These are phyloP conservation scores for Lagerstroemia speciosa DNA, from an alignment of 345 rosid species.

Conservation along the genomic window DNA sequence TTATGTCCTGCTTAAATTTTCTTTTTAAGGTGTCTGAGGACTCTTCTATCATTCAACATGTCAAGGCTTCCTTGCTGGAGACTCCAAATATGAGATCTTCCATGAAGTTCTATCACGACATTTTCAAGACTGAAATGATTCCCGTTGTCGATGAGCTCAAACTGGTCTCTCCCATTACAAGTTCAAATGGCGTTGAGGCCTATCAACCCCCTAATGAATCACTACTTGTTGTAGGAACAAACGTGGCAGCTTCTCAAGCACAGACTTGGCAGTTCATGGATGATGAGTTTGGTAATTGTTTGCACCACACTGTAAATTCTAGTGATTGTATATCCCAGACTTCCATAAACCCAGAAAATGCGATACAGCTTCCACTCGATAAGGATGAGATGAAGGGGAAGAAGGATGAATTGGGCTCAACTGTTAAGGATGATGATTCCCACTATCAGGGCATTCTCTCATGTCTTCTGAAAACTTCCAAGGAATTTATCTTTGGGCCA, in stretches of 20 bases:
- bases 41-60: constrained; percentile 43
- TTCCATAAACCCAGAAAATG: constrained; percentile 28
- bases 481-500: constrained; percentile 47
- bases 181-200: constrained; percentile 35
- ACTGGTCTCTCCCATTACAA: constrained; percentile 34
- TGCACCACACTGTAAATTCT: constrained; percentile 57
- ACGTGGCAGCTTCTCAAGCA: constrained; percentile 56
- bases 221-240: constrained; percentile 42
- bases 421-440: constrained; percentile 34
- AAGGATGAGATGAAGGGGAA: constrained; percentile 19
- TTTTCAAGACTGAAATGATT: constrained; percentile 25
- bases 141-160: constrained; percentile 32
- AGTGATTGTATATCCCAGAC: constrained; percentile 76
- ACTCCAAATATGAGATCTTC: constrained; percentile 28
- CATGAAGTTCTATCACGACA: constrained; percentile 27
- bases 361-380: constrained; percentile 14
- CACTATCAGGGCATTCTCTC: constrained; percentile 72
- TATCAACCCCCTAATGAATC: constrained; percentile 41
- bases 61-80: constrained; percentile 56
- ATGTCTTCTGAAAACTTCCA: constrained; percentile 49
- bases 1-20: constrained; percentile 1
- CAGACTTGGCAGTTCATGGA: constrained; percentile 65
- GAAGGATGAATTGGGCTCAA: constrained; percentile 22
- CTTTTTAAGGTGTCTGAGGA: constrained; percentile 65
- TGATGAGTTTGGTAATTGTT: constrained; percentile 63